Conservation (phyloP, 306 rosid species). For the Trifolium pratense region DNA sequence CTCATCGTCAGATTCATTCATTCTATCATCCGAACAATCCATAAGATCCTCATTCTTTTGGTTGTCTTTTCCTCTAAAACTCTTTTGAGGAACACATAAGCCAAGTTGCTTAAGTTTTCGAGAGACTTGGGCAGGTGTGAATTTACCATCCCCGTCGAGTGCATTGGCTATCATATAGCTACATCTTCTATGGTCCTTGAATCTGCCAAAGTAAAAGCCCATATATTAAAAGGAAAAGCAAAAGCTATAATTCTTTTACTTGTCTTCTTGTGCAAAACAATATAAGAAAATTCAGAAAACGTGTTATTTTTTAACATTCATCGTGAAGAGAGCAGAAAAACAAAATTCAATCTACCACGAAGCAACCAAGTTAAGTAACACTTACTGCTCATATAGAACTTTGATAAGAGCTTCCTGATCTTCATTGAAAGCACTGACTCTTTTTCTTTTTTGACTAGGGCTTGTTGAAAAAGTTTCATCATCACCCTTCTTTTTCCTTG, state of each 20-base stretch:
- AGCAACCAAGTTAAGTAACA: conserved; percentile 46
- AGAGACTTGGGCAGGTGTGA: conserved; percentile 76
- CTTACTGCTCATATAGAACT: conserved; percentile 84
- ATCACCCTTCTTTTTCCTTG: conserved; percentile 53
- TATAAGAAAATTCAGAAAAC: conserved; percentile 21
- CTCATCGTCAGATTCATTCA: conserved; percentile 70
- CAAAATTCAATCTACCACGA: conserved; percentile 31
- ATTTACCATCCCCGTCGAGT: conserved; percentile 64
- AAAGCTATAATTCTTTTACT: not conserved
- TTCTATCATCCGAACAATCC: conserved; percentile 44
- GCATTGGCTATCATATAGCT: conserved; percentile 87
- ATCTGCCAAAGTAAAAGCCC: conserved; percentile 52
- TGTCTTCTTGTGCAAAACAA: conserved; percentile 4
- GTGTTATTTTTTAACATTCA: conserved; percentile 16
- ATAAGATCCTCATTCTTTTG: conserved; percentile 49
- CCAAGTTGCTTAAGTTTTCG: conserved; percentile 92
- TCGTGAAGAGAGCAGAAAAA: conserved; percentile 18
- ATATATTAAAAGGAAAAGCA: conserved; percentile 27
- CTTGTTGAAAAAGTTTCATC: conserved; percentile 43
- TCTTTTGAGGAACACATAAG: conserved; percentile 60
- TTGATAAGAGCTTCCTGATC: conserved; percentile 76
- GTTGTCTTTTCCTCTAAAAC: conserved; percentile 43
- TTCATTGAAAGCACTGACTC: conserved; percentile 68
- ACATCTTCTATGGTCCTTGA: conserved; percentile 83
- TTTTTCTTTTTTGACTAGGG: conserved; percentile 62